These are phyloP conservation scores for Chlorella sp. DNA, from an alignment of 139 green algal species.

Conservation along the genomic window DNA sequence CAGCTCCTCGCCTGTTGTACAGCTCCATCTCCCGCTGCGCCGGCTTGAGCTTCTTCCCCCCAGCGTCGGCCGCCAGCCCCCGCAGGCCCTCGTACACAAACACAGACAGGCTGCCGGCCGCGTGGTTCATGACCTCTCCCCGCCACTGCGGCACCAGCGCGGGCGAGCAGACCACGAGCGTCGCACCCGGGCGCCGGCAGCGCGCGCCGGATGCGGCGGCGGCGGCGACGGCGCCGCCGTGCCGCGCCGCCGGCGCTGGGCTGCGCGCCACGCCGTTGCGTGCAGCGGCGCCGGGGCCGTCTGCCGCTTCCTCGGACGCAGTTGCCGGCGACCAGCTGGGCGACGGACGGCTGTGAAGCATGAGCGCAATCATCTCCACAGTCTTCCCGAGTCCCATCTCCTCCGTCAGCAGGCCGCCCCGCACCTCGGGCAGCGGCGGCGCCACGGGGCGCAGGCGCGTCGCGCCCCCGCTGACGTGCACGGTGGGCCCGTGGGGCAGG, in stretches of 20 bases:
- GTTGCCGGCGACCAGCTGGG: background rate
- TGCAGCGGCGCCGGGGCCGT: background rate
- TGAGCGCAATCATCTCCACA: constrained; percentile 39
- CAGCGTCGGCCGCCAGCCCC: background rate
- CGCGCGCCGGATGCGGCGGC: constrained; percentile 7
- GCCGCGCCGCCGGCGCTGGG: background rate
- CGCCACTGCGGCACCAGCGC: constrained; percentile 75
- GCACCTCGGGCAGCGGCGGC: constrained; percentile 26
- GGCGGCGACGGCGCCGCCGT: background rate
- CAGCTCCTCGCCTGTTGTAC: constrained; percentile 3
- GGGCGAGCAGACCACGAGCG: constrained; percentile 68
- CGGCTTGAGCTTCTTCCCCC: constrained; percentile 15
- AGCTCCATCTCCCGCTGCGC: constrained; percentile 31
- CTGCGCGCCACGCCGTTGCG: background rate
- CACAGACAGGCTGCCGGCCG: constrained; percentile 46
- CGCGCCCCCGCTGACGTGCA: background rate
- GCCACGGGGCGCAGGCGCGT: background rate
- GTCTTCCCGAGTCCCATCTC: constrained; percentile 70
- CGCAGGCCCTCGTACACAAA: constrained; percentile 66
- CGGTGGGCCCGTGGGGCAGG: background rate
- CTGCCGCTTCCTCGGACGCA: background rate
- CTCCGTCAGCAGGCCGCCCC: constrained; percentile 40
- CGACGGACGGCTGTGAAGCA: constrained; percentile 50
- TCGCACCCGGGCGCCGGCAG: constrained; percentile 39
- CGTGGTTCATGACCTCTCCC: constrained; percentile 54